These are phyloP conservation scores for bread wheat (Triticum aestivum) DNA, from an alignment of 176 grass and related monocot genomes.

Conservation along the genomic window IWGSC_CS_RefSeq_v2.1 NC_057814.1:488056645-488057144, in stretches of 20 bases:
- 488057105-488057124: not conserved
- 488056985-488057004: constrained; percentile 2
- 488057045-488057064: constrained; percentile 4
- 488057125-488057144: not conserved
- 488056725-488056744: not conserved
- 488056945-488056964: not conserved
- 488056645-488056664: not conserved
- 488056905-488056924: not conserved
- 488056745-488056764: not conserved
- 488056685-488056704: not conserved
- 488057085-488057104: not conserved
- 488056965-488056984: constrained; percentile 28
- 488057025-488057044: not conserved
- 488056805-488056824: constrained; percentile 13
- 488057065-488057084: not conserved
- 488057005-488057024: constrained; percentile 7
- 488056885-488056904: not conserved
- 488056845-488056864: not conserved
- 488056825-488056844: not conserved
- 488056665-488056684: not conserved
- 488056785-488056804: not conserved
- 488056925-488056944: not conserved
- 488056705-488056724: not conserved
- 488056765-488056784: not conserved
- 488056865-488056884: not conserved